Conservation (phyloP, 805 yeast species). For the Torulaspora franciscae region DNA sequence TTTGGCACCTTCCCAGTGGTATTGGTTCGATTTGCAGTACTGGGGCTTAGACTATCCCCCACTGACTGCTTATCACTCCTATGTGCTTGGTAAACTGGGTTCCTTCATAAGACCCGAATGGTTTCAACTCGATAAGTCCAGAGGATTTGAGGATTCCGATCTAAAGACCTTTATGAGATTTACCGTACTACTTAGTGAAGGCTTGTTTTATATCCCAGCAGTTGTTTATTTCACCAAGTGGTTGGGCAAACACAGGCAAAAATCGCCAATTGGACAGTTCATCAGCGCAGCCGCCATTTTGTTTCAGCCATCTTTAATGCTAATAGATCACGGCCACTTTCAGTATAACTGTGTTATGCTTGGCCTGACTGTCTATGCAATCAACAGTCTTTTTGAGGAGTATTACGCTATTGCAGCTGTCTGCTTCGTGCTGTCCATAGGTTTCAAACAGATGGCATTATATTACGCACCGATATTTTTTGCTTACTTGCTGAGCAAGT, state of each 20-base stretch:
- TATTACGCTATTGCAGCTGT: constrained; percentile 64
- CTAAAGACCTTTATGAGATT: constrained; percentile 82
- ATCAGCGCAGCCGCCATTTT: constrained; percentile 73
- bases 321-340: constrained; percentile 96
- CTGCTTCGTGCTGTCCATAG: constrained; percentile 69
- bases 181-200: constrained; percentile 72
- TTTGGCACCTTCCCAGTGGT: constrained; percentile 76
- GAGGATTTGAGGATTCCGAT: constrained; percentile 62
- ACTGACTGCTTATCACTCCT: constrained; percentile 89
- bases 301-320: constrained; percentile 73
- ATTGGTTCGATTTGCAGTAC: constrained; percentile 78
- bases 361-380: constrained; percentile 68
- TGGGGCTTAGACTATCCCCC: constrained; percentile 99
- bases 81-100: constrained; percentile 72
- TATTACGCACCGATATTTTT: constrained; percentile 90
- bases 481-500: constrained; percentile 62
- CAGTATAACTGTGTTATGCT: constrained; percentile 94
- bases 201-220: constrained; percentile 72
- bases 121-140: constrained; percentile 68
- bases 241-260: constrained; percentile 55
- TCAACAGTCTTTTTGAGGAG: constrained; percentile 60
- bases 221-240: constrained; percentile 65
- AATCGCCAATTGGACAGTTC: constrained; percentile 69
- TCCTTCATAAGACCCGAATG: constrained; percentile 56
- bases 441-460: constrained; percentile 93